Evolutionary conservation across 306 rosid genomes (phyloP), one percentile per base, ranked within the genome.

Genomic region (Vigna unguiculata): DNA sequence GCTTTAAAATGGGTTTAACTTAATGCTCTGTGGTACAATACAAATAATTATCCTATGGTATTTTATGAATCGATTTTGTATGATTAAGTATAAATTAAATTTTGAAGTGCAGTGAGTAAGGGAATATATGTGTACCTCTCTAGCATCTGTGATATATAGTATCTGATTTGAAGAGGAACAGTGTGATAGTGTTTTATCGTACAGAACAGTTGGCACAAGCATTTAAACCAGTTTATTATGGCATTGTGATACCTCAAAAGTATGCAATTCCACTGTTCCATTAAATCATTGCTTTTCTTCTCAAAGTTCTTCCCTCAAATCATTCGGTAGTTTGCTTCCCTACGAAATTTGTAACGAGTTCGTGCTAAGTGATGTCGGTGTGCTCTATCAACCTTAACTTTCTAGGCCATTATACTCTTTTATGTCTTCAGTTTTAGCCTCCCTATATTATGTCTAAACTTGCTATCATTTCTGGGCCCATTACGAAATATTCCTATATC

Each of bases 241-340:
- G 75, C 58, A 75, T 60, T 76, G 53, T 61, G 52, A 83, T 34
- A 59, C 51, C 55, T 9, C 57, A 75, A 74, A 88, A 86, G 90
- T 85, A 86, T 82, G 88, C 85, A 81, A 84, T 78, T 85, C 79
- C 69, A 88, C 88, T 88, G 74, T 87, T 84, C 21, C 75, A 84
- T 78, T 83, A 82, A 89, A 85, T 87, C 69, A 83, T 89, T 78
- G 59, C 79, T 40, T 49, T 55, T 74, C 58, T 43, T 38, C 62
- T 53, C 75, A 74, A 76, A 80, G 60, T 80, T 84, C 71, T 67
- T 21, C 17, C 20, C 14, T 77, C 59, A 80, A 74, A 66, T 78
- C 80, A 75, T 74, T 78, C 20, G 53, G 22, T 76, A 49, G 70
- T 83, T 79, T 81, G 84, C 83, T 80, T 80, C 63, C 45, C 47